Base-by-base conservation (phyloP, 2,329 filamentous ascomycete species). In the Atkinsonella hypoxylon region DNA sequence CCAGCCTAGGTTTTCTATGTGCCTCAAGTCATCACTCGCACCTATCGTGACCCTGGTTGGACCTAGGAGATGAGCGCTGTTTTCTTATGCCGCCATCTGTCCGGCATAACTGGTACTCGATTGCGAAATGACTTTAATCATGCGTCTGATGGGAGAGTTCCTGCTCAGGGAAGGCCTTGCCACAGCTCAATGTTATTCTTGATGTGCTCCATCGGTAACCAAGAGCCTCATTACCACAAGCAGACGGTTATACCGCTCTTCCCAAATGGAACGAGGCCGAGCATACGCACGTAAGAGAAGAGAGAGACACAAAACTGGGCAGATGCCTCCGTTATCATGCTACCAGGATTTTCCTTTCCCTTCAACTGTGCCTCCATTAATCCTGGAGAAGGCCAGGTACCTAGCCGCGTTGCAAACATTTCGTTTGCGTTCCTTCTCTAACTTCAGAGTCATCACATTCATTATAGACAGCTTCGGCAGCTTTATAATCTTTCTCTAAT, bases 371-470 rank as follows among this genome's bases (percentile, higher is more conserved):
- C 18, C 50, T 53, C 57, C 58, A 52, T 59, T 51, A 58, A 57
- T 50, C 51, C 48, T 49, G 56, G 58, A 65, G 58, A 48, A 63
- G 56, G 58, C 57, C 62, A 56, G 57, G 61, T 64, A 47, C 56
- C 51, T 59, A 56, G 58, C 61, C 62, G 57, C 38, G 42, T 58
- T 67, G 66, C 62, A 62, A 56, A 62, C 64, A 56, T 56, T 59
- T 61, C 59, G 63, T 67, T 64, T 68, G 62, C 64, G 66, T 68
- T 64, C 65, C 60, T 67, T 70, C 67, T 51, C 69, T 70, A 57
- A 64, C 61, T 57, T 48, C 32, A 54, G 56, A 52, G 63, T 57
- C 54, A 57, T 39, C 53, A 62, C 62, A 58, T 56, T 67, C 65
- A 53, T 62, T 67, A 34, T 38, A 34, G 36, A 53, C 46, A 63